Percentiles rank a stretch among this genome's conserved stretches.
Conservation (phyloP, 169 alveolate species). For the Plasmodium vivax region DNA sequence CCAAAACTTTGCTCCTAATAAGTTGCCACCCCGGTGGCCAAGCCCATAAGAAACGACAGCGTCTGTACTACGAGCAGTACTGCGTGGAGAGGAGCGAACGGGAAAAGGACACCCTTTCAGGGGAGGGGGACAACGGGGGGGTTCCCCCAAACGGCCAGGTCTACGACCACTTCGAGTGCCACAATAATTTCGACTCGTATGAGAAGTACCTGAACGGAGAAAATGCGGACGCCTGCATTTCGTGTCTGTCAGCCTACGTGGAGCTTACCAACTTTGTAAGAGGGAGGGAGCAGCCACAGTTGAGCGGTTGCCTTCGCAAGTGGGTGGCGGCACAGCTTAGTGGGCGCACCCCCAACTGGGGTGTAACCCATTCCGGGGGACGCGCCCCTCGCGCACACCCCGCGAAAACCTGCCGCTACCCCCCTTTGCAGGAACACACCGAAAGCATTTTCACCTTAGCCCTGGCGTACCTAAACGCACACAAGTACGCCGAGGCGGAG, state of each 20-base stretch:
- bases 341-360: neutral
- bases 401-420: neutral
- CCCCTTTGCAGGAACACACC: slow-evolving; percentile 19
- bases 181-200: slow-evolving; percentile 27
- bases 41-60: slow-evolving; percentile 1
- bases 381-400: neutral
- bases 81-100: neutral
- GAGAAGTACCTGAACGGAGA: slow-evolving; percentile 22
- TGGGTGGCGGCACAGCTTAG: neutral
- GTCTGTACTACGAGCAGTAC: neutral
- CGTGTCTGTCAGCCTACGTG: slow-evolving; percentile 38
- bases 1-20: slow-evolving; percentile 13
- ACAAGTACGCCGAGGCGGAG: slow-evolving; percentile 24
- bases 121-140: neutral
- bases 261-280: slow-evolving; percentile 57
- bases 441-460: slow-evolving; percentile 54
- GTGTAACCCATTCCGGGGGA: neutral
- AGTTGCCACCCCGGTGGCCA: neutral
- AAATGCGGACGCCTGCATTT: slow-evolving; percentile 16
- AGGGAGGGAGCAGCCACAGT: neutral
- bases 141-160: neutral
- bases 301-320: neutral
- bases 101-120: neutral
- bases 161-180: slow-evolving; percentile 20
- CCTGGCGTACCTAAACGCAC: slow-evolving; percentile 17